Base-by-base conservation (phyloP, 306 rosid genomes). In the Prinsepia uniflora region DNA sequence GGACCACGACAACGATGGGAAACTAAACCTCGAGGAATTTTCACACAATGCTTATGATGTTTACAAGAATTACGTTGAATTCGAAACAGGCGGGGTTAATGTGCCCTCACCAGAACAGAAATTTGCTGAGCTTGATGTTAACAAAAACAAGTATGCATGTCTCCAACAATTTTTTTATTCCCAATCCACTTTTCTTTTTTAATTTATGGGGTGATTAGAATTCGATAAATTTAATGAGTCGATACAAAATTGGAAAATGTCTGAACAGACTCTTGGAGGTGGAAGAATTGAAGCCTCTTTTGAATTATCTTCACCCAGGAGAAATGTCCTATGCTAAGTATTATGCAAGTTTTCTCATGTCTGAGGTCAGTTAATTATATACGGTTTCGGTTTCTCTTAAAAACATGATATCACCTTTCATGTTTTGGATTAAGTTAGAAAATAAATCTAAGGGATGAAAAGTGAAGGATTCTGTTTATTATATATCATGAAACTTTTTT, bases 241-340 rank as follows among this genome's bases (percentile, higher is more conserved):
- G 49, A 10, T 81, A 61, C 44, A 17, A 14, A 43, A 20, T 19
- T 43, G 53, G 18, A 17, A 65, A 11, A 15, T 62, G 48, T 70
- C 50, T 61, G 50, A 30, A 18, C 76, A 90, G 96, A 67, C 53
- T 81, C 17, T 75, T 90, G 82, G 68, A 83, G 10, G 85, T 73
- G 43, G 96, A 88, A 75, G 96, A 93, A 74, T 65, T 93, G 75
- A 63, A 75, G 42, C 92, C 98, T 0, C 52, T 88, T 22, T 62
- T 86, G 45, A 79, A 61, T 65, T 90, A 86, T 46, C 63, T 90
- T 55, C 79, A 83, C 67, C 96, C 98, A 2, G 98, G 96, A 82
- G 96, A 92, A 74, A 34, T 86, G 49, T 81, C 91, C 52, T 73
- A 79, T 67, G 87, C 93, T 54, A 87, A 83, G 42, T 84, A 86